Evolutionary conservation across 257 asterid species (phyloP).

Genomic region (Gynochthodes officinalis): DNA sequence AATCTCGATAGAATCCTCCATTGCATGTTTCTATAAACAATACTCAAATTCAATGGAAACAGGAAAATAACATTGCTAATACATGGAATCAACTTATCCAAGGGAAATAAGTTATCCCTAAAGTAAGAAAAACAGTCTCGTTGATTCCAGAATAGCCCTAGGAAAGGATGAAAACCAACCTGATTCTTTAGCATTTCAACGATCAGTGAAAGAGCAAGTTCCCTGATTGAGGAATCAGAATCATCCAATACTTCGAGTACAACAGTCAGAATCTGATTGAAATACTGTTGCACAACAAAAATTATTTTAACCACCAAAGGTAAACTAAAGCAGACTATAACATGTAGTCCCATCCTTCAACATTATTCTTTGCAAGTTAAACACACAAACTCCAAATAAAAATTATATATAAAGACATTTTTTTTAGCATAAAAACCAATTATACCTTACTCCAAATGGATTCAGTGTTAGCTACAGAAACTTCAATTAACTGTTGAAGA

Average conservation of each 20-base stretch:
- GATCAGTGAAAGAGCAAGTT: slow-evolving; percentile 68
- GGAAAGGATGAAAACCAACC: slow-evolving; percentile 34
- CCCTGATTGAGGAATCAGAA: slow-evolving; percentile 73
- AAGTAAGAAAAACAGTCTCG: not conserved
- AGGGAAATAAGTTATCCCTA: not conserved
- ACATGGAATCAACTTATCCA: not conserved
- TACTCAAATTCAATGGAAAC: slow-evolving; percentile 7
- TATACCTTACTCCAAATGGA: slow-evolving; percentile 88
- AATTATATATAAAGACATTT: not conserved
- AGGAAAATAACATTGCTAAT: not conserved
- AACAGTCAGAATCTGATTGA: slow-evolving; percentile 90
- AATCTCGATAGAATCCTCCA: slow-evolving; percentile 95
- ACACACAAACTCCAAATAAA: not conserved
- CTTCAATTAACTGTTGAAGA: slow-evolving; percentile 85
- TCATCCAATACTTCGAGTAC: slow-evolving; percentile 93
- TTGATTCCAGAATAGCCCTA: not conserved
- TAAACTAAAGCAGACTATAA: not conserved
- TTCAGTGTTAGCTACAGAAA: slow-evolving; percentile 59
- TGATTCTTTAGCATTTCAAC: slow-evolving; percentile 93
- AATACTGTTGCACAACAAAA: slow-evolving; percentile 57
- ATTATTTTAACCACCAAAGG: slow-evolving; percentile 15
- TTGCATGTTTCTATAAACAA: slow-evolving; percentile 63
- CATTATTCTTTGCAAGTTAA: not conserved
- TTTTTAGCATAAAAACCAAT: not conserved
- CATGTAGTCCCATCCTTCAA: not conserved